Evolutionary conservation across 768 basidiomycete genomes (phyloP).

Genomic region (Boletus tomentosulus): DNA sequence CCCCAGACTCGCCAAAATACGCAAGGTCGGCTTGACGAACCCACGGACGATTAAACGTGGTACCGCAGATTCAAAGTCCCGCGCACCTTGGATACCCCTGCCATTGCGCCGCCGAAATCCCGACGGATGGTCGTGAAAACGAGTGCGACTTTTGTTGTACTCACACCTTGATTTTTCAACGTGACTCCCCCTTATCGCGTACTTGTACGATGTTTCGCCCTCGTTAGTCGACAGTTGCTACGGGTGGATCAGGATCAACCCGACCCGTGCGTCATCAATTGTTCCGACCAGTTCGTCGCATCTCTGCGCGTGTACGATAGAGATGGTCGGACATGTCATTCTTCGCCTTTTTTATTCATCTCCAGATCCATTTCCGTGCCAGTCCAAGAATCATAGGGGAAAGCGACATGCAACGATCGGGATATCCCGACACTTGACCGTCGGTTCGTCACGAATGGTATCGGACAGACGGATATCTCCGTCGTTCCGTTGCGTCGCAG

Average conservation of each 20-base stretch:
- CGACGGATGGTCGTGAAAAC: slow-evolving; percentile 38
- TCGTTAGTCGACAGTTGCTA: neutral
- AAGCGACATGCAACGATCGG: slow-evolving; percentile 1
- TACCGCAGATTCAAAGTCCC: slow-evolving; percentile 11
- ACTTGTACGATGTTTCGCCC: neutral
- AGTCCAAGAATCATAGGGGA: neutral
- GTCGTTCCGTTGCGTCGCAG: neutral
- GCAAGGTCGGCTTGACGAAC: slow-evolving; percentile 41
- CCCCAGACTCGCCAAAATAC: slow-evolving; percentile 41
- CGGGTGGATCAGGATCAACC: slow-evolving; percentile 20
- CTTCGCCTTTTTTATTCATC: slow-evolving; percentile 2
- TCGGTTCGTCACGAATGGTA: neutral
- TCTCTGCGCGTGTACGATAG: slow-evolving; percentile 12
- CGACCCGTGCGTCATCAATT: slow-evolving; percentile 1
- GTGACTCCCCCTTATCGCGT: slow-evolving; percentile 9
- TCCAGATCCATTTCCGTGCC: slow-evolving; percentile 9
- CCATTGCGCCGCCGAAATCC: slow-evolving; percentile 37
- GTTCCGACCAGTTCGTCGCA: slow-evolving; percentile 6
- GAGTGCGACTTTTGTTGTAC: slow-evolving; percentile 4
- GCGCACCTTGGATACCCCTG: slow-evolving; percentile 34
- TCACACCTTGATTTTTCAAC: neutral
- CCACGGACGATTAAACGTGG: slow-evolving; percentile 16
- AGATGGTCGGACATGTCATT: slow-evolving; percentile 7
- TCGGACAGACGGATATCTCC: neutral
- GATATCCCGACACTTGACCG: neutral